phyloP scores from a whole-genome alignment of 2,329 filamentous ascomycete genomes.

The Trichoderma sp. region DNA sequence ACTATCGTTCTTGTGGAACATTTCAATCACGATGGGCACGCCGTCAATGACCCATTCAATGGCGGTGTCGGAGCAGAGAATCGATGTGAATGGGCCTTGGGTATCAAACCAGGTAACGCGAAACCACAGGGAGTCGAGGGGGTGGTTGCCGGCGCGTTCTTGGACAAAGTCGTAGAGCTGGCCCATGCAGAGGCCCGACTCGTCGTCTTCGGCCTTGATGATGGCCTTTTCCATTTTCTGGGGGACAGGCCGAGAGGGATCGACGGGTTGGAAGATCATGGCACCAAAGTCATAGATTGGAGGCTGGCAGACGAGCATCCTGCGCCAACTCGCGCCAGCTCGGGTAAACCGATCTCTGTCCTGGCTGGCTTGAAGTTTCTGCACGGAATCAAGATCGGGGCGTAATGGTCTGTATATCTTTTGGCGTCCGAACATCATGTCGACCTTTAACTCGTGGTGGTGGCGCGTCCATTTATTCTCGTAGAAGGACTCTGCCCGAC shows the following conservation, averaged over 20 bases:
- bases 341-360: neutral
- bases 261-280: neutral
- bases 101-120: neutral
- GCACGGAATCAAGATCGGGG: neutral
- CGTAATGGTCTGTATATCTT: neutral
- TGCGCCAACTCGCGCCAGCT: constrained; percentile 5
- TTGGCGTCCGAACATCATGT: neutral
- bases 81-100: neutral
- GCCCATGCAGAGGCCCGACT: neutral
- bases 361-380: neutral
- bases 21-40: neutral
- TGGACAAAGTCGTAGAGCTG: constrained; percentile 11
- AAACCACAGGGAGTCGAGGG: neutral
- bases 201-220: neutral
- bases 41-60: neutral
- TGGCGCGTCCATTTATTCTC: neutral
- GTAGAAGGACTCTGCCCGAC: constrained; percentile 3
- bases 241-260: neutral
- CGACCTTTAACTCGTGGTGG: neutral
- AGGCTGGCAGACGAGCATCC: constrained; percentile 1
- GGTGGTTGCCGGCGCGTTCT: neutral
- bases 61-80: neutral
- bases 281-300: neutral
- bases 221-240: neutral
- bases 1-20: neutral